Conservation (phyloP, 129 eudicot species). For the Pseudognaphalium luteoalbum region DNA sequence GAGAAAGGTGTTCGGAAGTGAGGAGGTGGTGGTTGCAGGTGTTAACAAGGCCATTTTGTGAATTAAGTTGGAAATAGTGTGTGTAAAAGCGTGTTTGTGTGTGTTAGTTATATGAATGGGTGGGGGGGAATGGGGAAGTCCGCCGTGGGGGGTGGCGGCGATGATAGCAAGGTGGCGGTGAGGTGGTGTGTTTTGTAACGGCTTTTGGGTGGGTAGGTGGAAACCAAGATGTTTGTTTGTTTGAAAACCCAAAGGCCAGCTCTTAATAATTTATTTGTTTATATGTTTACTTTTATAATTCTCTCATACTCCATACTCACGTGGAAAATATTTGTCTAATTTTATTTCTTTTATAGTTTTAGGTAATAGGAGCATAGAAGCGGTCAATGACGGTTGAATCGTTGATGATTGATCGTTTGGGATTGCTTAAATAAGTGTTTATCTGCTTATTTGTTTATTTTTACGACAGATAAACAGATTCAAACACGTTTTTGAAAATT, state of each 20-base stretch:
- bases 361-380: too few relatives aligned
- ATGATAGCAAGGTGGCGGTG: slow-evolving; percentile 21
- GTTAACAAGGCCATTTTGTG: slow-evolving; percentile 60
- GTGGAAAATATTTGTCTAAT: too few relatives aligned
- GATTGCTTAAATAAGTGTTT: too few relatives aligned
- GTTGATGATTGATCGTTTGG: too few relatives aligned
- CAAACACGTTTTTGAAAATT: too few relatives aligned
- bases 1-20: slow-evolving; percentile 53
- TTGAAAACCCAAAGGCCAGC: slow-evolving; percentile 33
- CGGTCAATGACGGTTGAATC: too few relatives aligned
- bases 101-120: neutral
- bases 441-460: too few relatives aligned
- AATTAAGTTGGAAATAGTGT: neutral
- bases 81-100: neutral
- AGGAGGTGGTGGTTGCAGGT: slow-evolving; percentile 16
- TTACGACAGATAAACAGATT: too few relatives aligned
- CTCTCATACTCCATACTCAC: too few relatives aligned
- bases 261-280: neutral
- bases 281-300: too few relatives aligned
- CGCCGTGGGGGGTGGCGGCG: slow-evolving; percentile 36
- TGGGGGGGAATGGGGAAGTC: slow-evolving; percentile 22
- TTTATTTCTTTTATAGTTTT: too few relatives aligned
- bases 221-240: slow-evolving; percentile 22
- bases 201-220: slow-evolving; percentile 34
- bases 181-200: slow-evolving; percentile 24